Percentiles rank a stretch among this genome's conserved stretches.
Evolutionary conservation across 805 yeast genomes (phyloP).

Genomic region (Suhomyces vadensis): DNA sequence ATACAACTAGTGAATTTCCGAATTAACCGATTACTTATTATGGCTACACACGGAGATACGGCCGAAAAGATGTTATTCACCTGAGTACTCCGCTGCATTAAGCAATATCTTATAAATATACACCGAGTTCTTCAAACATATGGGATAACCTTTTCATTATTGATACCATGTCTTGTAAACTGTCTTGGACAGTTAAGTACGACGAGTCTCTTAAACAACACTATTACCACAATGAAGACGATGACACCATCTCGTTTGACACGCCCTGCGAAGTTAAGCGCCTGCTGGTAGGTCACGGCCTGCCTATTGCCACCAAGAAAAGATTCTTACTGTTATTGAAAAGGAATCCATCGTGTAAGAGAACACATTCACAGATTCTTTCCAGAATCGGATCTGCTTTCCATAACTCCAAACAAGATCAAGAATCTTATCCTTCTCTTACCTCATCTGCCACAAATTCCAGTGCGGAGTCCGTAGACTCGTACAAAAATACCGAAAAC

Average conservation of each 20-base stretch:
- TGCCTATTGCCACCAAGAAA: conserved; percentile 1
- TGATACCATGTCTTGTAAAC: neutral
- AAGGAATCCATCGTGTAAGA: neutral
- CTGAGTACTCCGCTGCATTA: neutral
- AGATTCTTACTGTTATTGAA: neutral
- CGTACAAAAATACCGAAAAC: neutral
- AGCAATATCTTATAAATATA: neutral
- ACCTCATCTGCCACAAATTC: neutral
- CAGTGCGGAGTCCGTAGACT: neutral
- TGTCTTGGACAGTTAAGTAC: conserved; percentile 10
- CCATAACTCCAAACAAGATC: neutral
- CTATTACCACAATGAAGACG: conserved; percentile 15
- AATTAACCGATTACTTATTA: neutral
- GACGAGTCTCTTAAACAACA: conserved; percentile 15
- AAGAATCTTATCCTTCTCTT: neutral
- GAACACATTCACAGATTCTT: conserved; percentile 3
- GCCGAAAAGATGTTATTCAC: neutral
- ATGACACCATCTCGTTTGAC: conserved; percentile 14
- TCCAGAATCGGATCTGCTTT: conserved; percentile 15
- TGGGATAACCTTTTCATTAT: neutral
- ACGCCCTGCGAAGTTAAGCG: conserved; percentile 16
- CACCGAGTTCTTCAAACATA: neutral
- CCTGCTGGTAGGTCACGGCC: neutral
- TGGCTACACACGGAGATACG: neutral
- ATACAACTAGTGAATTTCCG: neutral